Base-by-base conservation (phyloP, 2,329 filamentous ascomycete species). In the Scleromitrula shiraiana region DNA sequence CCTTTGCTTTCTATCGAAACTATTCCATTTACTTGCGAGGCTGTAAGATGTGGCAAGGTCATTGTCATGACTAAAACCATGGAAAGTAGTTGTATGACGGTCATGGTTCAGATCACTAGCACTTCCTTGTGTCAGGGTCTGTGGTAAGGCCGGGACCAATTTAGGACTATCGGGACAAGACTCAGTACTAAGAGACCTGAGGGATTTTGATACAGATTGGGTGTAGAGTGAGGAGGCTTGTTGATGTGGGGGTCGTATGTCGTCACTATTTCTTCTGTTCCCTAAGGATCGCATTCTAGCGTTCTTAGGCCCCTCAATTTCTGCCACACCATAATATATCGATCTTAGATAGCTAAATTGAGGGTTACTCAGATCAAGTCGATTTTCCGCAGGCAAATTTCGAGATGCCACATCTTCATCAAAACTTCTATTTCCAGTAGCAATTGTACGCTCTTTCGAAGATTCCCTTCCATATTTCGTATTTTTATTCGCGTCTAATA, bases 371-470 rank as follows among this genome's bases (percentile, higher is more conserved):
- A 55, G 43, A 51, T 54, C 53, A 15, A 53, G 17, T 17, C 10
- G n/a, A 26, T 29, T 27, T 7, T n/a, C 17, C 17, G 17, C 22
- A 2, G 41, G 48, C 26, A 62, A 54, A 52, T 83, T 83, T 27
- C 80, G 70, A 53, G 82, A 77, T 2, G 78, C 79, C 2, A 83
- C 77, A 58, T 82, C 79, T 59, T 84, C 81, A n/a, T 75, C 79
- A 54, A 78, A 82, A 41, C 76, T 72, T 36, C 70, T 68, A 0
- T 67, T 65, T 1, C 77, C 77, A 0, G 74, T 59, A 1, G 77
- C 76, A 46, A 70, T 62, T 2, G 79, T 56, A 14, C 76, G 68
- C 8, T 55, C 66, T 65, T 40, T 65, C 64, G 70, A 22, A 17
- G 66, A 65, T 32, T 68, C 67, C 36, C 39, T 40, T 14, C 68